Evolutionary conservation across 2,329 filamentous ascomycete species (phyloP), one percentile per base, ranked within the genome.

Genomic region (Colletotrichum tabaci): DNA sequence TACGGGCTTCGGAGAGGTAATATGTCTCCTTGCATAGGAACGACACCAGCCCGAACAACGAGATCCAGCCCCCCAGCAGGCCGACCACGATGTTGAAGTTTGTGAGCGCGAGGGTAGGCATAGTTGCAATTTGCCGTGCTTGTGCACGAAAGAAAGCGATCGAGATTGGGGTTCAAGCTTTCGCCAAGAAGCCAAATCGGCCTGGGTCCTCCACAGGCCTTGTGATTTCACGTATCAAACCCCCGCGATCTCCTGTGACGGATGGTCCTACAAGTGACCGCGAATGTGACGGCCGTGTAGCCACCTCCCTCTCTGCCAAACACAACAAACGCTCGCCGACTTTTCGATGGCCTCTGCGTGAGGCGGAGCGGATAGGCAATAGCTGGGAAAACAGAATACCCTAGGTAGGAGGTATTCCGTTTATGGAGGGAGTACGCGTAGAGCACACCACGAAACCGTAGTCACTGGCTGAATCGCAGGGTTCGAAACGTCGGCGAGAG

Each of bases 1-100:
- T 85, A 96, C 94, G 85, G 64, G 95, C 94, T 87, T 98, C 95
- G 1, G 94, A 97, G 1, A 98, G 87, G 80, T 98, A 98, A 79
- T 94, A 96, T 69, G 91, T 92, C 83, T 98, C 95, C 79, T 98
- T 98, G 78, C 94, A 87, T 21, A 98, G 87, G 79, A 95, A 97
- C 0, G 94, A 98, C 0, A 98, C 94, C 53, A 98, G 84, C 4
- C 94, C 95, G 78, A 97, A 98, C n/a, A 97, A 76, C 0, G 94
- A 94, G 73, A 98, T 91, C 83, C 97, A 98, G 2, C 94, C 95
- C 16, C 95, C 95, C 15, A 97, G 82, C 9, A 94, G 89, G 64
- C 93, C 92, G 79, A 94, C 91, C 66, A 95, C 89, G 74, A 96
- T 93, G 82, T 97, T 97, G 86, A 97, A 97, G 80, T 72, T 72